Evolutionary conservation across 495 filamentous ascomycete species (phyloP).

Genomic region (Letharia lupina): DNA sequence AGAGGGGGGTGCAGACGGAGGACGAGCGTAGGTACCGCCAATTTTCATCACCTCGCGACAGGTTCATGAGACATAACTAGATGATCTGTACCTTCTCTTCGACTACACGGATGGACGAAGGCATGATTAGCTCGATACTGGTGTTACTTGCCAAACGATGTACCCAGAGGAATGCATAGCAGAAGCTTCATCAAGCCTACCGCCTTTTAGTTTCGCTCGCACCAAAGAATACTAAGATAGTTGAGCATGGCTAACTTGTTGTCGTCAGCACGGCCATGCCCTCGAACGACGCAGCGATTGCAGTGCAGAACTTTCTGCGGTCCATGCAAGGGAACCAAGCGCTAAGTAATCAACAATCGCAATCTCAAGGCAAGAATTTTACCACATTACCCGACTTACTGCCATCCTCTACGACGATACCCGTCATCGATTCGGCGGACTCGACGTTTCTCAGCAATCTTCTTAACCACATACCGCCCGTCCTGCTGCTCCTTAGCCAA

Average conservation of each 20-base stretch:
- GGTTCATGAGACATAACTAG: slow-evolving; percentile 8
- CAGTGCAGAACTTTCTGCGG: slow-evolving; percentile 79
- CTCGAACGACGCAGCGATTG: slow-evolving; percentile 44
- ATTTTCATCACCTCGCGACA: background rate
- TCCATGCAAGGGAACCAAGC: slow-evolving; percentile 59
- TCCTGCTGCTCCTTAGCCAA: slow-evolving; percentile 63
- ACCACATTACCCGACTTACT: slow-evolving; percentile 86
- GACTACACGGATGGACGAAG: slow-evolving; percentile 2
- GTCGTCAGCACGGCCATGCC: slow-evolving; percentile 32
- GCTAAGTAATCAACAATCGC: slow-evolving; percentile 33
- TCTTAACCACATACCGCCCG: slow-evolving; percentile 65
- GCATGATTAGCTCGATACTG: background rate
- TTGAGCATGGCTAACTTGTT: slow-evolving; percentile 17
- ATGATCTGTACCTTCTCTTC: background rate
- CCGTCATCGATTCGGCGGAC: slow-evolving; percentile 60
- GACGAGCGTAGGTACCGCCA: slow-evolving; percentile 90
- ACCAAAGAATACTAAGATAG: background rate
- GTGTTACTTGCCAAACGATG: slow-evolving; percentile 1
- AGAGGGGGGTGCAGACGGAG: slow-evolving; percentile 91
- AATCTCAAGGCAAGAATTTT: slow-evolving; percentile 52
- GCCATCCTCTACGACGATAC: slow-evolving; percentile 62
- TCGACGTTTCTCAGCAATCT: slow-evolving; percentile 61
- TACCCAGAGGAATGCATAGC: slow-evolving; percentile 10
- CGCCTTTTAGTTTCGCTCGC: background rate
- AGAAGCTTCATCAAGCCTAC: slow-evolving; percentile 1